Conservation (phyloP, 2,329 filamentous ascomycete species). For the Penicillium sp. region DNA sequence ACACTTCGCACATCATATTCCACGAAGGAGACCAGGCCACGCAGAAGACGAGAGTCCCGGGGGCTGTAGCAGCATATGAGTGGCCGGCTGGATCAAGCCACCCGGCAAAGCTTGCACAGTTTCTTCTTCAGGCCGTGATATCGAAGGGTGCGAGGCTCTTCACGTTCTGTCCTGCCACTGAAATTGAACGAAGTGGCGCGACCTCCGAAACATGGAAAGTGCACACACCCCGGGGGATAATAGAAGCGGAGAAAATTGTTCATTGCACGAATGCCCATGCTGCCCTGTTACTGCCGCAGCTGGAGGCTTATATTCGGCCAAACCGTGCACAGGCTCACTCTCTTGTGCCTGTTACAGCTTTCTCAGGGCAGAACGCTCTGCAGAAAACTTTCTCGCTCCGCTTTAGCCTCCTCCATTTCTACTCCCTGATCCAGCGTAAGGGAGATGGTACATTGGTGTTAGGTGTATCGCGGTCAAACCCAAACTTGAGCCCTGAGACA, state of each 20-base stretch:
- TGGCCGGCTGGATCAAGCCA: slow-evolving; percentile 52
- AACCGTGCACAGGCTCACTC: slow-evolving; percentile 47
- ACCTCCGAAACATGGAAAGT: slow-evolving; percentile 13
- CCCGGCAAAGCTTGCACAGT: slow-evolving; percentile 51
- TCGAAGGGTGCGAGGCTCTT: slow-evolving; percentile 40
- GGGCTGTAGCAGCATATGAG: slow-evolving; percentile 47
- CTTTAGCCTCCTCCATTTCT: slow-evolving; percentile 48
- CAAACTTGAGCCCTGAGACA: slow-evolving; percentile 33
- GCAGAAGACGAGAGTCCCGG: slow-evolving; percentile 35
- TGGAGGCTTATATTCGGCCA: slow-evolving; percentile 36
- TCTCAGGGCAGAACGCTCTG: slow-evolving; percentile 34
- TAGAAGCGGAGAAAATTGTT: slow-evolving; percentile 17
- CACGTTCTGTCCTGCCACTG: slow-evolving; percentile 43
- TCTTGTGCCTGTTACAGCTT: slow-evolving; percentile 38
- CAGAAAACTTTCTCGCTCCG: slow-evolving; percentile 46
- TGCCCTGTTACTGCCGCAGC: slow-evolving; percentile 18
- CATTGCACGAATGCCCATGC: slow-evolving; percentile 28
- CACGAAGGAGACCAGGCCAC: slow-evolving; percentile 41
- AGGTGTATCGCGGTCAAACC: slow-evolving; percentile 44
- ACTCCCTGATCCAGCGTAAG: slow-evolving; percentile 48
- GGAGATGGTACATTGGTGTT: slow-evolving; percentile 45
- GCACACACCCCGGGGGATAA: slow-evolving; percentile 15
- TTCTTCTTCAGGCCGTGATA: slow-evolving; percentile 40
- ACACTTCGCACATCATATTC: slow-evolving; percentile 42
- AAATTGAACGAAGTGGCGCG: slow-evolving; percentile 16